These are phyloP conservation scores for Streptanthus diversifolius DNA, from an alignment of 345 rosid species.

Conservation along the genomic window DNA sequence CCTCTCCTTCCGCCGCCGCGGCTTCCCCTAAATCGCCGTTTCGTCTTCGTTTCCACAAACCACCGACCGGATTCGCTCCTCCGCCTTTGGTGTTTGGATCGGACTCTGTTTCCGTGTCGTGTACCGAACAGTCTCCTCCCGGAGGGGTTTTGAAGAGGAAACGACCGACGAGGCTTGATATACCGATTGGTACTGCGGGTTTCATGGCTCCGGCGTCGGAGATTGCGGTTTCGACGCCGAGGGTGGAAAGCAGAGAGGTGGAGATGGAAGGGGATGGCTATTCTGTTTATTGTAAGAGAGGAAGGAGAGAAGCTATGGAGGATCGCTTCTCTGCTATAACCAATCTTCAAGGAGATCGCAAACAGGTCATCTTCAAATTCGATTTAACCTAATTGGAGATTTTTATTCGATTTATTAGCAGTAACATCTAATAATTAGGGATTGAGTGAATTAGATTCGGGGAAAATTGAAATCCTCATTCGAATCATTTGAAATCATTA, in stretches of 20 bases:
- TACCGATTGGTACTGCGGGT: conserved; percentile 43
- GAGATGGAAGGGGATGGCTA: conserved; percentile 62
- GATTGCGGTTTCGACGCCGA: conserved; percentile 34
- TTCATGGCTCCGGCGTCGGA: conserved; percentile 33
- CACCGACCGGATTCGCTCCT: conserved; percentile 40
- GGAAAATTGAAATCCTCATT: background rate
- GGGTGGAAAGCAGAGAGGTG: conserved; percentile 37
- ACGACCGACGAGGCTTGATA: conserved; percentile 66
- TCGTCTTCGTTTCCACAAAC: conserved; percentile 61
- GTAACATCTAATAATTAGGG: background rate
- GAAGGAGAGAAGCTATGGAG: conserved; percentile 86
- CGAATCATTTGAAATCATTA: background rate
- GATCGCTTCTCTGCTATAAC: conserved; percentile 76
- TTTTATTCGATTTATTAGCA: background rate
- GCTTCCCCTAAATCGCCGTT: conserved; percentile 68
- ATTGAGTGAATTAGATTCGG: background rate
- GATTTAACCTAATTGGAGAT: background rate
- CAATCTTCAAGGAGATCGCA: conserved; percentile 53
- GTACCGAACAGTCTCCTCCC: conserved; percentile 26
- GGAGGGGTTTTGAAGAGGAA: conserved; percentile 62
- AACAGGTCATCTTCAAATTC: conserved; percentile 46
- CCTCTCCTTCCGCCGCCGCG: conserved; percentile 42
- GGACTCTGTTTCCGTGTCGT: conserved; percentile 22
- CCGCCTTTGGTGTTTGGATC: conserved; percentile 24
- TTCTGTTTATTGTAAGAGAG: conserved; percentile 81